Conservation (phyloP, 1,284 basidiomycete species). For the Bjerkandera adusta region DNA sequence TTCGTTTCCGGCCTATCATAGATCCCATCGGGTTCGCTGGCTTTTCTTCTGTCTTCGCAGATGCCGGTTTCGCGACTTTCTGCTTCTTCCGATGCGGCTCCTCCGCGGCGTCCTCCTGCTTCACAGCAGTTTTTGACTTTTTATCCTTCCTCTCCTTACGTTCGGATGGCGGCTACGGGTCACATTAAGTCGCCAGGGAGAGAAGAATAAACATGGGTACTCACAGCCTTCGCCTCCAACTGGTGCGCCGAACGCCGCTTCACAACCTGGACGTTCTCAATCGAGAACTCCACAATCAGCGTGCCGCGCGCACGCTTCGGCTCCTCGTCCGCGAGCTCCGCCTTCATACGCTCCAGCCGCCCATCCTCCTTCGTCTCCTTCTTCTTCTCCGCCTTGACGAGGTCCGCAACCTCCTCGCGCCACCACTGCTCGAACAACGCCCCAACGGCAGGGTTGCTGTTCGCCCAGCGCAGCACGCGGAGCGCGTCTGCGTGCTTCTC, state of each 20-base stretch:
- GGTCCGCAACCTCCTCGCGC: conserved; percentile 75
- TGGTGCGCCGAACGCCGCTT: conserved; percentile 58
- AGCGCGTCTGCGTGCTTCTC: conserved; percentile 85
- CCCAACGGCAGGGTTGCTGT: conserved; percentile 77
- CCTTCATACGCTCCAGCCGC: conserved; percentile 56
- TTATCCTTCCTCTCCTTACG: conserved; percentile 17
- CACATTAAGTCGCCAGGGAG: conserved; percentile 8
- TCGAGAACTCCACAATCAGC: conserved; percentile 88
- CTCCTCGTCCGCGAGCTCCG: conserved; percentile 53
- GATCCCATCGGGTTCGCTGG: conserved; percentile 25
- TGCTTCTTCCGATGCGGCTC: conserved; percentile 26
- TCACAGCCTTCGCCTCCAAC: conserved; percentile 31
- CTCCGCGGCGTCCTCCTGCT: conserved; percentile 18
- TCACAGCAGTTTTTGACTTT: conserved; percentile 4
- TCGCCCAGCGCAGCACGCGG: conserved; percentile 90
- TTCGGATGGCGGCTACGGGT: conserved; percentile 18
- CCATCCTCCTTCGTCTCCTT: conserved; percentile 47
- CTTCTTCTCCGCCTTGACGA: conserved; percentile 60
- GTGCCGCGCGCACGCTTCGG: conserved; percentile 51
- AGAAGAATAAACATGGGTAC: neutral
- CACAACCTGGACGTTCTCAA: conserved; percentile 90
- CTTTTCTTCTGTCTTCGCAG: conserved; percentile 14
- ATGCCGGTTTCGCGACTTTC: conserved; percentile 21
- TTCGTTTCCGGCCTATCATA: conserved; percentile 35
- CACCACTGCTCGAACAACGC: conserved; percentile 78